Evolutionary conservation across 148 eudicot species (phyloP).

Genomic region (Vaccinium macrocarpon): DNA sequence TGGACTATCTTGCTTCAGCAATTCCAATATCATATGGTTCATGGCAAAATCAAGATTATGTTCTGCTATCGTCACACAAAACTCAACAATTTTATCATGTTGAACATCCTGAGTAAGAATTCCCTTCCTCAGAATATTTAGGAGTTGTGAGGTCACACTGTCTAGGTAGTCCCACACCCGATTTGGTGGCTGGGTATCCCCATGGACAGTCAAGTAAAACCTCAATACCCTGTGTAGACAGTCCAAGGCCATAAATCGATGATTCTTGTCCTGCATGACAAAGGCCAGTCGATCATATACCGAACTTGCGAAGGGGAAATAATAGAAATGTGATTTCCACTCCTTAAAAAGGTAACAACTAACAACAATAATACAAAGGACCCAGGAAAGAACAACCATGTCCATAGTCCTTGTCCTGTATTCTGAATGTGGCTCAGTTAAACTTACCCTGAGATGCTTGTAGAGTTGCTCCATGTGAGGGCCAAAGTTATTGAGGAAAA

Average conservation of each 20-base stretch:
- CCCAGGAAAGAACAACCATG: not conserved
- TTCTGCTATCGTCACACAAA: constrained; percentile 95
- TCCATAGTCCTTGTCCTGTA: constrained; percentile 2
- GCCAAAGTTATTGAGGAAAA: constrained; percentile 80
- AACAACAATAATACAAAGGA: not conserved
- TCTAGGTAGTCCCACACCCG: constrained; percentile 99
- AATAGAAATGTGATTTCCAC: not conserved
- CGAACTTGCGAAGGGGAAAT: not conserved
- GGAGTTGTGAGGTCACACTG: constrained; percentile 94
- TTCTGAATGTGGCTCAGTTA: constrained; percentile 3
- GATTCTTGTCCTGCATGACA: constrained; percentile 88
- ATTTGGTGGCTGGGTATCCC: constrained; percentile 84
- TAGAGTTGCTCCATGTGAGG: constrained; percentile 97
- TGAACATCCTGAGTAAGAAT: constrained; percentile 98
- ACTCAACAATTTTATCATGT: constrained; percentile 96
- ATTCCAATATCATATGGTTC: constrained; percentile 90
- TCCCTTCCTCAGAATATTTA: constrained; percentile 79
- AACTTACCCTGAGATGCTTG: constrained; percentile 88
- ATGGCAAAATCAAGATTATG: constrained; percentile 95
- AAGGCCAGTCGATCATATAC: constrained; percentile 8
- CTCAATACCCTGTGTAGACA: constrained; percentile 94
- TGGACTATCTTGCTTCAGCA: constrained; percentile 93
- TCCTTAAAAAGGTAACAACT: not conserved
- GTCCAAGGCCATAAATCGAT: constrained; percentile 96
- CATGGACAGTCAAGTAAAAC: constrained; percentile 91